Evolutionary conservation across 2,329 filamentous ascomycete genomes (phyloP).

Genomic region (Trichoderma lentiforme): DNA sequence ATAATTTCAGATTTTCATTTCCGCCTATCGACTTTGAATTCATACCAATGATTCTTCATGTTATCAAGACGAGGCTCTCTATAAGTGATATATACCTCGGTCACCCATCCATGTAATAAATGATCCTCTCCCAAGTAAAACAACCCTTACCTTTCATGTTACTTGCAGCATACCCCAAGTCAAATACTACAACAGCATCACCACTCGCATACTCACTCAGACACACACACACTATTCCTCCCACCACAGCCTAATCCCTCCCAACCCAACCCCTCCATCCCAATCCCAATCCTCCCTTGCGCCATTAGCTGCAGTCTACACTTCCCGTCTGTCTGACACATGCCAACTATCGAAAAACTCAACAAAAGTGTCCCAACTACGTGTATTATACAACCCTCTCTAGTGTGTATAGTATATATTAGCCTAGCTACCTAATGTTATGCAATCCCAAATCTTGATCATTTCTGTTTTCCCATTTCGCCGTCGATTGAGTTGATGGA

Average conservation of each 20-base stretch:
- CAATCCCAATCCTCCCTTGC: constrained; percentile 6
- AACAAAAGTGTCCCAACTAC: not conserved
- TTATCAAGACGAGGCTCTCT: not conserved
- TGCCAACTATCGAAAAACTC: not conserved
- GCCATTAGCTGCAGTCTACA: constrained; percentile 1
- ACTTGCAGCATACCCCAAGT: not conserved
- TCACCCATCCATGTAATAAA: too few species aligned
- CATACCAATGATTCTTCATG: not conserved
- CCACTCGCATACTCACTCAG: not conserved
- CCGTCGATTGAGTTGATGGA: not conserved
- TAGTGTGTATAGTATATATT: not conserved
- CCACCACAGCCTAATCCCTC: constrained; percentile 3
- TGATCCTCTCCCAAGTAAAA: not conserved
- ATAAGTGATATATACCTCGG: not conserved
- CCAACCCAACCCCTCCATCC: not conserved
- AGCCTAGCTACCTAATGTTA: not conserved
- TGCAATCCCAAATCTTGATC: not conserved
- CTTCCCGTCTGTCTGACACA: not conserved
- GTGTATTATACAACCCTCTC: not conserved
- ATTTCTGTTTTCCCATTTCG: not conserved
- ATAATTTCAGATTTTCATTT: not conserved
- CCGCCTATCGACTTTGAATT: not conserved
- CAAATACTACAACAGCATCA: not conserved
- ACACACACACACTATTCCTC: not conserved
- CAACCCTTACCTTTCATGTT: too few species aligned